Evolutionary conservation across 768 basidiomycete genomes (phyloP).

Genomic region (Postia placenta): DNA sequence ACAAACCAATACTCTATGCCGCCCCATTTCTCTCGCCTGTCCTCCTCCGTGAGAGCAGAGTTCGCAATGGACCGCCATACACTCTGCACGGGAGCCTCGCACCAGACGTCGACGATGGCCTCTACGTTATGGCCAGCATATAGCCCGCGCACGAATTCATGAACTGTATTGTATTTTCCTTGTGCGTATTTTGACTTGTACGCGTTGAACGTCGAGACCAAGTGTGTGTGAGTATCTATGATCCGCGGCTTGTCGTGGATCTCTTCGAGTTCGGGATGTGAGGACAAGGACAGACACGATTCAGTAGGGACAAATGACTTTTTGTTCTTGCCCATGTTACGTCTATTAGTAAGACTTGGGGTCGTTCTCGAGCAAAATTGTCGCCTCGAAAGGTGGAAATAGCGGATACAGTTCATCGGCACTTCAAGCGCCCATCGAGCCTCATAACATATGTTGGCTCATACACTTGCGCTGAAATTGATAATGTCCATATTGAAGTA

Average conservation of each 20-base stretch:
- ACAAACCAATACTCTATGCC: constrained; percentile 79
- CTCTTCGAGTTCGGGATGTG: constrained; percentile 7
- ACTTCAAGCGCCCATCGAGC: no score
- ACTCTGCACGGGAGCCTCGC: constrained; percentile 65
- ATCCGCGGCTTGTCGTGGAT: constrained; percentile 30
- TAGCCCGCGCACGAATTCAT: constrained; percentile 61
- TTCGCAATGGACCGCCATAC: constrained; percentile 72
- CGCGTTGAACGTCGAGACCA: constrained; percentile 63
- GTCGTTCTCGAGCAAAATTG: no score
- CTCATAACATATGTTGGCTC: no score
- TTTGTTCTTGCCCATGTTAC: constrained; percentile 33
- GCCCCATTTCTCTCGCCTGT: constrained; percentile 49
- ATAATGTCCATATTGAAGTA: no score
- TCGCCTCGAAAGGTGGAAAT: no score
- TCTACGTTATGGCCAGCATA: constrained; percentile 53
- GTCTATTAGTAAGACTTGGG: no score
- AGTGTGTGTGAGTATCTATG: constrained; percentile 82
- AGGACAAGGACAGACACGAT: constrained; percentile 31
- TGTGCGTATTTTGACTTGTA: constrained; percentile 60
- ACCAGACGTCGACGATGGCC: constrained; percentile 83
- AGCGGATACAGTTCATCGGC: no score
- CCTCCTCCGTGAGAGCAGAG: constrained; percentile 48
- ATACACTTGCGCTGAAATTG: no score
- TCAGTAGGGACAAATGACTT: constrained; percentile 28
- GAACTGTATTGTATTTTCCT: constrained; percentile 48